Evolutionary conservation across 768 basidiomycete species (phyloP).

Genomic region (Daedaleopsis nitida): DNA sequence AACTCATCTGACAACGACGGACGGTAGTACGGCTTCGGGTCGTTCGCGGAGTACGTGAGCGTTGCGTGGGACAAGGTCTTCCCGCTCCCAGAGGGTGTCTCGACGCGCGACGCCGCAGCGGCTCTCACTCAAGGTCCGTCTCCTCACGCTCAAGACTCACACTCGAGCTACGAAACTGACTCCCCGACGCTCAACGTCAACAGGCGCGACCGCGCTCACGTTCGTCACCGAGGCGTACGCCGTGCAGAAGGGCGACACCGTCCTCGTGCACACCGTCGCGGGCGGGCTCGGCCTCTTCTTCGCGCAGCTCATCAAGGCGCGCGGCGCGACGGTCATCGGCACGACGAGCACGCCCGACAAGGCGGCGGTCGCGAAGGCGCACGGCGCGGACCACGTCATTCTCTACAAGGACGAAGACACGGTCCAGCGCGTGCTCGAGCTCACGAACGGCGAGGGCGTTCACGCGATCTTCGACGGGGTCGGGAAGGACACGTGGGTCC

Average conservation of each 20-base stretch:
- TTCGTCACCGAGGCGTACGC: slow-evolving; percentile 85
- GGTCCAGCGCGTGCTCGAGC: slow-evolving; percentile 67
- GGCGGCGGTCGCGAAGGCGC: slow-evolving; percentile 68
- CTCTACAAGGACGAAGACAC: slow-evolving; percentile 75
- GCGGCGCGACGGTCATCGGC: slow-evolving; percentile 88
- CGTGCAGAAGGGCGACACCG: slow-evolving; percentile 74
- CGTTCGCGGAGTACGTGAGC: slow-evolving; percentile 72
- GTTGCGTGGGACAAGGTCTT: slow-evolving; percentile 60
- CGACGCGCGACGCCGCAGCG: slow-evolving; percentile 64
- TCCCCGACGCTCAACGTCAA: not conserved
- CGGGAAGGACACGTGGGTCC: slow-evolving; percentile 85
- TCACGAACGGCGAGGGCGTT: slow-evolving; percentile 80
- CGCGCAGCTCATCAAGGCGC: slow-evolving; percentile 63
- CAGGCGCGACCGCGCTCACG: slow-evolving; percentile 69
- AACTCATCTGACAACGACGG: not conserved
- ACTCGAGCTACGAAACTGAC: no score
- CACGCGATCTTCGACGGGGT: slow-evolving; percentile 92
- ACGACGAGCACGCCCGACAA: slow-evolving; percentile 88
- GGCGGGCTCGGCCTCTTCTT: slow-evolving; percentile 80
- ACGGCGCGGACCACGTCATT: slow-evolving; percentile 87
- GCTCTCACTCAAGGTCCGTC: slow-evolving; percentile 51
- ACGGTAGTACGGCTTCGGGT: slow-evolving; percentile 31
- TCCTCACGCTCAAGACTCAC: not conserved
- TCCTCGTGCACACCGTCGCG: slow-evolving; percentile 87
- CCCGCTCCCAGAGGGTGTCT: slow-evolving; percentile 60